phyloP scores from a whole-genome alignment of 2,329 filamentous ascomycete genomes.

The Arthrobotrys iridis region DNA sequence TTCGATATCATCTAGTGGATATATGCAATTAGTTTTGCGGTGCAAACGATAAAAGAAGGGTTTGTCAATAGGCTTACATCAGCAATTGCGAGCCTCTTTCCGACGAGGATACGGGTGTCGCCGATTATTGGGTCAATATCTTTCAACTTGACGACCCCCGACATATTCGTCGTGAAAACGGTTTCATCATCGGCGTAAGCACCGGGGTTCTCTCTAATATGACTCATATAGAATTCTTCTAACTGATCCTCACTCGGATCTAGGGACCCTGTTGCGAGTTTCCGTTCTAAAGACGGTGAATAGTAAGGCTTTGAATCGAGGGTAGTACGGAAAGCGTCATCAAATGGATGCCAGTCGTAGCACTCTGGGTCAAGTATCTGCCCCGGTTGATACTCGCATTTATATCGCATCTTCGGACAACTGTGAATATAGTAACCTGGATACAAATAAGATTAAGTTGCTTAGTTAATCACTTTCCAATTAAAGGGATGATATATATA shows the following conservation, averaged over 20 bases:
- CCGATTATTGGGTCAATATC: conserved; percentile 18
- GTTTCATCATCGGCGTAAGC: conserved; percentile 8
- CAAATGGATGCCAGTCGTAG: conserved; percentile 71
- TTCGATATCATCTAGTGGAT: conserved; percentile 65
- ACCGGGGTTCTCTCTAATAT: not conserved
- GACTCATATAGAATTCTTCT: conserved; percentile 57
- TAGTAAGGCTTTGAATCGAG: conserved; percentile 70
- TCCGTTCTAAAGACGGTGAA: conserved; percentile 57
- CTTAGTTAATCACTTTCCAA: not conserved
- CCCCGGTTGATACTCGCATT: conserved; percentile 80
- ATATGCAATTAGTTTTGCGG: conserved; percentile 62
- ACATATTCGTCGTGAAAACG: conserved; percentile 41
- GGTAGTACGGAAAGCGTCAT: conserved; percentile 65
- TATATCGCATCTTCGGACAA: conserved; percentile 85
- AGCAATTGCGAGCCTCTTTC: conserved; percentile 58
- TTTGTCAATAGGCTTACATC: conserved; percentile 55
- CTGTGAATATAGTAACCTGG: conserved; percentile 81
- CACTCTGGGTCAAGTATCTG: conserved; percentile 76
- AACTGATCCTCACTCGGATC: conserved; percentile 55
- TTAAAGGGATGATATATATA: not conserved
- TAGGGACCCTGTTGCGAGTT: conserved; percentile 60
- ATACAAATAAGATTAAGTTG: not conserved
- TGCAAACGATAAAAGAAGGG: conserved; percentile 41
- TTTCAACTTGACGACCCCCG: conserved; percentile 18
- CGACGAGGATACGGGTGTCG: conserved; percentile 16